phyloP scores from a whole-genome alignment of 78 protist species.

The Paratrimastix pyriformis region DNA sequence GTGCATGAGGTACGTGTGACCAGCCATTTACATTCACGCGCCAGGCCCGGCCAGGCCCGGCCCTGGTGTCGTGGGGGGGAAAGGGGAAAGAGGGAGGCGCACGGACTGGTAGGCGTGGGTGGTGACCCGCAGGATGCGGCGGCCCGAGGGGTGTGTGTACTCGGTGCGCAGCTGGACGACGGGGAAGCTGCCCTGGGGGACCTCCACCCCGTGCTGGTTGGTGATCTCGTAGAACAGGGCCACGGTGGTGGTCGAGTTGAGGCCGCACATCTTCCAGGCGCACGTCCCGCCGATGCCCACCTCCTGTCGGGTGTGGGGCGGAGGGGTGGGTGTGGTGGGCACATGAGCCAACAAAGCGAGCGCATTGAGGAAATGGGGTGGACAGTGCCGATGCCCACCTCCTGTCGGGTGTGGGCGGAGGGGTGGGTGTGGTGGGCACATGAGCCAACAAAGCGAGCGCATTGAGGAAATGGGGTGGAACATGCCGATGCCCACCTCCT shows the following conservation, averaged over 20 bases:
- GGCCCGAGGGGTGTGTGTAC: neutral
- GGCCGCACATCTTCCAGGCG: neutral
- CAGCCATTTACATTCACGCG: neutral
- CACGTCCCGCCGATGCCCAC: neutral
- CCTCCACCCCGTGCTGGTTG: neutral
- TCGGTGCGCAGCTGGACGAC: neutral
- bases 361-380: no score
- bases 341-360: no score
- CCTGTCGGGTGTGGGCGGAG: no score
- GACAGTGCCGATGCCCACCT: no score
- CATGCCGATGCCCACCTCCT: no score
- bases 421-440: no score
- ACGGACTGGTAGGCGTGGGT: neutral
- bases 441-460: no score
- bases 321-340: no score
- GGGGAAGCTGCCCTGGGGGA: neutral
- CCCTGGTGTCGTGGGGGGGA: no score
- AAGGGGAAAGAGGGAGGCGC: neutral
- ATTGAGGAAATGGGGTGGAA: no score
- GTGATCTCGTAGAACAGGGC: neutral
- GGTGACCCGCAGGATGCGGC: constrained; percentile 4
- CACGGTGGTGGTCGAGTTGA: neutral
- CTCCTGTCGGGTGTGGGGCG: no score
- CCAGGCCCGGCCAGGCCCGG: neutral
- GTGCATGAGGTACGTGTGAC: neutral